Conservation (phyloP, 2,329 filamentous ascomycete species). For the Escovopsis sp. region DNA sequence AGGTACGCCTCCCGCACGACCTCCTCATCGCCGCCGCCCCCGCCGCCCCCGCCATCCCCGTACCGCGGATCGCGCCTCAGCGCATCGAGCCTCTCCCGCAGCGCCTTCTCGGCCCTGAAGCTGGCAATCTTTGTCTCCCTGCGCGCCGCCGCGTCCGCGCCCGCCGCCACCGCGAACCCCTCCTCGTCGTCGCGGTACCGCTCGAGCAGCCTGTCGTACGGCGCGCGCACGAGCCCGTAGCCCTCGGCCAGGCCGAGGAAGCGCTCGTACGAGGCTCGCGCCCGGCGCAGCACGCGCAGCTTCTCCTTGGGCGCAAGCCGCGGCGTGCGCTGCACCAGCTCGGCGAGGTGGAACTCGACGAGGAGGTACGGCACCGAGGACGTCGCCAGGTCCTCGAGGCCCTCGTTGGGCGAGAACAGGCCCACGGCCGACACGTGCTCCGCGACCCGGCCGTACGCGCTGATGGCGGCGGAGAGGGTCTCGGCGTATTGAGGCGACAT, state of each 20-base stretch:
- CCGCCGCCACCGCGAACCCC: constrained; percentile 58
- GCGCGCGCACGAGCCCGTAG: constrained; percentile 55
- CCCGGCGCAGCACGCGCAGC: constrained; percentile 43
- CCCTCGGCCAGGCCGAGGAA: constrained; percentile 65
- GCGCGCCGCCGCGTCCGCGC: constrained; percentile 44
- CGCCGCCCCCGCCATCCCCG: constrained; percentile 22
- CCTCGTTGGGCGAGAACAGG: constrained; percentile 84
- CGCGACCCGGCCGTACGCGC: constrained; percentile 59
- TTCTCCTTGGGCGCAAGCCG: constrained; percentile 40
- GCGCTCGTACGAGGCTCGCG: constrained; percentile 58
- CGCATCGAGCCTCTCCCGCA: constrained; percentile 66
- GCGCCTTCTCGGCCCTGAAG: constrained; percentile 71
- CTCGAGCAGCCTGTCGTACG: constrained; percentile 56
- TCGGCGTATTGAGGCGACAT: constrained; percentile 52
- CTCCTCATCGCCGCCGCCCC: constrained; percentile 58
- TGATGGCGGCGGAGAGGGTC: constrained; percentile 50
- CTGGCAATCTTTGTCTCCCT: constrained; percentile 75
- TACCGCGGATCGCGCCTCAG: constrained; percentile 32
- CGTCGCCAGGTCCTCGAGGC: constrained; percentile 72
- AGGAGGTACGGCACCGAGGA: constrained; percentile 76
- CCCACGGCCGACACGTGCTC: constrained; percentile 54
- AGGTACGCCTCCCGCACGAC: constrained; percentile 66
- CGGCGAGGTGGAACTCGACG: constrained; percentile 63
- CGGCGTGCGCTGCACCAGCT: constrained; percentile 57
- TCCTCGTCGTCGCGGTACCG: constrained; percentile 56